These are phyloP conservation scores for Planoprotostelium fungivorum DNA, from an alignment of 78 protist species.

Conservation along the genomic window DNA sequence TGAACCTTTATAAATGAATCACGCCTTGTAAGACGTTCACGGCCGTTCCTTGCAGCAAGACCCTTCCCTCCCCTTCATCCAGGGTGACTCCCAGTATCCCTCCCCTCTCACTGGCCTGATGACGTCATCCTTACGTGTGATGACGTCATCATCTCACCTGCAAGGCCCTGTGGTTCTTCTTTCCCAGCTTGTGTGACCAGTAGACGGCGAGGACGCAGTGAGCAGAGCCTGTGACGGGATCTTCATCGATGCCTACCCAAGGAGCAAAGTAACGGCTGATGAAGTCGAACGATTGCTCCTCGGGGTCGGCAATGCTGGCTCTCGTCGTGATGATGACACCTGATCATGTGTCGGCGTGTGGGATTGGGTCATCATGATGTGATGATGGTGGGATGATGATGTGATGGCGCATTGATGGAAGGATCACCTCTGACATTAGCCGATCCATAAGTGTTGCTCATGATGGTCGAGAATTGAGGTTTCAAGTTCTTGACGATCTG, in stretches of 20 bases:
- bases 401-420: no score
- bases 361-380: no score
- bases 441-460: not conserved
- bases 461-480: not conserved
- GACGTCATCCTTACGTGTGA: not conserved
- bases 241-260: slow-evolving; percentile 14
- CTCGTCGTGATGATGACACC: not conserved
- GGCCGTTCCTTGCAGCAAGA: not conserved
- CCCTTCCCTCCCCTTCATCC: not conserved
- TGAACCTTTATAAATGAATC: no score
- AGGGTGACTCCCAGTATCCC: not conserved
- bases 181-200: slow-evolving; percentile 20
- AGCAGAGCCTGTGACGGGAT: slow-evolving; percentile 40
- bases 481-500: not conserved
- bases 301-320: not conserved
- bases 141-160: not conserved
- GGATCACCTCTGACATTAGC: not conserved
- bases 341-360: not conserved
- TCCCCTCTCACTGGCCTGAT: not conserved
- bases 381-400: no score
- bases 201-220: slow-evolving; percentile 10
- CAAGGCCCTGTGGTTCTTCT: not conserved
- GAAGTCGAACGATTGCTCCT: slow-evolving; percentile 11
- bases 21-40: not conserved
- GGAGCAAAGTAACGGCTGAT: slow-evolving; percentile 14